These are phyloP conservation scores for Lipomyces yamanashiensis DNA, from an alignment of 805 yeast genomes.

Conservation along the genomic window DNA sequence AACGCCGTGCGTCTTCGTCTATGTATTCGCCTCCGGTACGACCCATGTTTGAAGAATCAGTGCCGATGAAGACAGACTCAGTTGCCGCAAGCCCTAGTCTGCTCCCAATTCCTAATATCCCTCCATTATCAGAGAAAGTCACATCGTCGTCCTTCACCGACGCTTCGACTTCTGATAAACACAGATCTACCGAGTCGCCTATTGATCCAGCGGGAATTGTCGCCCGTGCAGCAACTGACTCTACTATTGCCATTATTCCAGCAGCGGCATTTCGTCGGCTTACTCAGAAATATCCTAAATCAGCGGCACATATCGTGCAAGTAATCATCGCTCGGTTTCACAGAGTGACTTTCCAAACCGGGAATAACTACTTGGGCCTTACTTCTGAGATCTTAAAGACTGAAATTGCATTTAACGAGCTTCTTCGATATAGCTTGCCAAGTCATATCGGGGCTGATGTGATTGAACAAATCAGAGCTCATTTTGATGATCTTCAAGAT, in stretches of 20 bases:
- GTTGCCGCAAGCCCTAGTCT: constrained; percentile 1
- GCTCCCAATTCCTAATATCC: constrained; percentile 25
- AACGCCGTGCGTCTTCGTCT: neutral
- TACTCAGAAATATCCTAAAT: constrained; percentile 76
- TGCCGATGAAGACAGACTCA: constrained; percentile 17
- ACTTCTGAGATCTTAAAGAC: constrained; percentile 80
- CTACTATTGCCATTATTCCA: constrained; percentile 93
- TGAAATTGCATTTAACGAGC: constrained; percentile 63
- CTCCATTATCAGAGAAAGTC: constrained; percentile 21
- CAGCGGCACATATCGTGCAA: constrained; percentile 92
- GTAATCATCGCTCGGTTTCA: constrained; percentile 85
- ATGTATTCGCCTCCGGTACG: constrained; percentile 10
- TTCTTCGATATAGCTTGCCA: constrained; percentile 59
- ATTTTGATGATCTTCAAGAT: constrained; percentile 3
- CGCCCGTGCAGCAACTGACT: constrained; percentile 73
- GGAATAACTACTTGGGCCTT: constrained; percentile 82
- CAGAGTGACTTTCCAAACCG: constrained; percentile 89
- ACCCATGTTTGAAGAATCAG: constrained; percentile 17
- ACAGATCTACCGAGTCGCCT: neutral
- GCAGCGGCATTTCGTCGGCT: constrained; percentile 76
- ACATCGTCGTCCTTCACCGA: neutral
- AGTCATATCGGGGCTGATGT: constrained; percentile 64
- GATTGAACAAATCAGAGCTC: constrained; percentile 50
- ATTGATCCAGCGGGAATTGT: constrained; percentile 52
- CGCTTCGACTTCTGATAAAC: neutral